Base-by-base conservation (phyloP, 208 protist species). In the Herpetomonas tarakana region DNA sequence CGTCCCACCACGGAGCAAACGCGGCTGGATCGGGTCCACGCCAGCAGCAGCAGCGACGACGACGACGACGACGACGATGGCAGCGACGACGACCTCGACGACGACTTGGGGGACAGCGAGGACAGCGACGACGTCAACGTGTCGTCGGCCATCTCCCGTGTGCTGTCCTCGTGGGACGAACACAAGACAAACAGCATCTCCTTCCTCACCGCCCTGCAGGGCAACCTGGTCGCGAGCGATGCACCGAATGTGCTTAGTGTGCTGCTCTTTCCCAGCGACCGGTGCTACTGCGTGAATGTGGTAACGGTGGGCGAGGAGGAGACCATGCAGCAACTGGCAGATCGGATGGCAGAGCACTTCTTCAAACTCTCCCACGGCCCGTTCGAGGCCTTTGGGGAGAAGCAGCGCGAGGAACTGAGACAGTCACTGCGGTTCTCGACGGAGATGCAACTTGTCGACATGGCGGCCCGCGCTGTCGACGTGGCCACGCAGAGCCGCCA, bases 261-360 rank as follows among this genome's bases (percentile, higher is more conserved):
- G 19, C 63, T 82, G 18, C 60, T 85, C 25, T 78, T 78, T 66
- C 61, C 65, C 9, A 70, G 62, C 21, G 16, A 51, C 16, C 26
- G 62, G 41, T 74, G 65, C 45, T 66, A 78, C 52, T 74, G 70
- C 22, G 63, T 78, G 3, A 84, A 65, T 39, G 59, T 80, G 29
- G 35, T 79, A 29, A 75, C 74, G 3, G 58, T 78, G 6, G 31
- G 41, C 22, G 50, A 65, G 28, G 29, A 30, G 30, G 77, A 88
- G 41, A 74, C 46, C 2, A 79, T 78, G 68, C 18, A n/a, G 9
- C 68, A 68, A 27, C 62, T 81, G 14, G 51, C 58, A 11, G 41
- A 19, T 18, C 73, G 68, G 1, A 52, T 82, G 14, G 55, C 63
- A 9, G 74, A 82, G 28, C 12, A 29, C 1, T 83, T 74, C 47